Base-by-base conservation (phyloP, 371 early-diverging fungal species). In the Mucor plumbeus region DNA sequence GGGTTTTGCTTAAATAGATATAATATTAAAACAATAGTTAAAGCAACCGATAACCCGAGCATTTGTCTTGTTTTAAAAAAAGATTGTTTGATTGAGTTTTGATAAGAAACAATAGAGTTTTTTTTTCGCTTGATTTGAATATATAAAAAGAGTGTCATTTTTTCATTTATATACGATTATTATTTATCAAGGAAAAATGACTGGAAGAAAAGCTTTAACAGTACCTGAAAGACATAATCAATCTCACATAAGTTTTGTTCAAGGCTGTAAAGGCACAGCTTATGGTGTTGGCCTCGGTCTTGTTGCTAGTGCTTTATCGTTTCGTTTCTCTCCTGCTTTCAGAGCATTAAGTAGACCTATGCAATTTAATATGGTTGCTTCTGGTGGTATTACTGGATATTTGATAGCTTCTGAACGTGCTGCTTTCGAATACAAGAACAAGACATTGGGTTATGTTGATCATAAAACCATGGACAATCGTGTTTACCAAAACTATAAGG, bases 241-340 rank as follows among this genome's bases (percentile, higher is more conserved):
- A 38, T 19, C 36, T 3, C 47, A 57, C 53, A 36, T 65, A 8
- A 58, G 65, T 38, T 65, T 65, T 40, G 36, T 47, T 48, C 31
- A 65, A 17, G 65, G 59, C 5, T 65, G 59, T 47, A 65, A 65
- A 65, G 48, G 59, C 0, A 48, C 59, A 5, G 58, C 38, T 36
- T 35, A 44, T 15, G 65, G 65, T 1, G 47, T 47, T 11, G 65
- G 65, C 3, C 7, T 58, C 15, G 59, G 65, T 21, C 35, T 47
- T 15, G 34, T 58, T 21, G 38, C 65, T 13, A 58, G 47, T 31
- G 38, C 36, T 36, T 10, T 65, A 4, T 44, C 65, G 44, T 65
- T 65, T 26, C 65, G 65, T 36, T 65, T 65, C 59, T 65, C 65
- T 13, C 65, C 65, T 38, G 65, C 65, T 26, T 65, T 65, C 48